phyloP scores from a whole-genome alignment of 148 eudicot species.

The Dysphania ambrosioides region DNA sequence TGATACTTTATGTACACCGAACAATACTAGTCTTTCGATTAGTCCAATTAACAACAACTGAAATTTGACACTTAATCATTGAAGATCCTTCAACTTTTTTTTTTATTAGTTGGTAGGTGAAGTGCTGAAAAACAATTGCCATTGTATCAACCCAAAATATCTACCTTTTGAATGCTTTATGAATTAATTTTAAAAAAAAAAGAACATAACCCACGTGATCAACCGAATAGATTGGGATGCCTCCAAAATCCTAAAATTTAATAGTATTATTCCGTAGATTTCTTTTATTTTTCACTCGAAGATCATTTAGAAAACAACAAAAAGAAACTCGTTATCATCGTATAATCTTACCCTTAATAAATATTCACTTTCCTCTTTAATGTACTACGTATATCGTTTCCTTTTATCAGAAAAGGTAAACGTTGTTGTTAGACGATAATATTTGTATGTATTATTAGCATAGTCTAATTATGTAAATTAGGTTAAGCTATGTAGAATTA shows the following conservation, averaged over 20 bases:
- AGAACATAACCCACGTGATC: constrained; percentile 18
- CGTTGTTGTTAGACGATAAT: no score
- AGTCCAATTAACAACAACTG: constrained; percentile 5
- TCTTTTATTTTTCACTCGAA: not conserved
- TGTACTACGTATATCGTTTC: no score
- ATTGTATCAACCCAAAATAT: constrained; percentile 16
- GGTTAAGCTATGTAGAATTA: no score
- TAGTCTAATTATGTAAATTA: no score
- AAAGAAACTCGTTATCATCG: not conserved
- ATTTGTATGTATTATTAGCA: no score
- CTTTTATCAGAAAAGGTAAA: no score
- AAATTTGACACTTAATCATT: not conserved
- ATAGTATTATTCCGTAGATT: not conserved
- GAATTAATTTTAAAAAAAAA: not conserved
- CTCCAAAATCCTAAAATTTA: constrained; percentile 29
- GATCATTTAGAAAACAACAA: not conserved
- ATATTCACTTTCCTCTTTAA: no score
- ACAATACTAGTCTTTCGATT: not conserved
- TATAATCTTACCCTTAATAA: no score
- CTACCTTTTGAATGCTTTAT: constrained; percentile 2
- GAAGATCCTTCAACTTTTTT: not conserved
- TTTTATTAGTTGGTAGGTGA: not conserved
- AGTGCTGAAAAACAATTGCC: not conserved
- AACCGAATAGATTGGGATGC: constrained; percentile 21
- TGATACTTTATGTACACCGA: not conserved